Evolutionary conservation across 148 eudicot species (phyloP).

Genomic region (Pharnaceum exiguum): DNA sequence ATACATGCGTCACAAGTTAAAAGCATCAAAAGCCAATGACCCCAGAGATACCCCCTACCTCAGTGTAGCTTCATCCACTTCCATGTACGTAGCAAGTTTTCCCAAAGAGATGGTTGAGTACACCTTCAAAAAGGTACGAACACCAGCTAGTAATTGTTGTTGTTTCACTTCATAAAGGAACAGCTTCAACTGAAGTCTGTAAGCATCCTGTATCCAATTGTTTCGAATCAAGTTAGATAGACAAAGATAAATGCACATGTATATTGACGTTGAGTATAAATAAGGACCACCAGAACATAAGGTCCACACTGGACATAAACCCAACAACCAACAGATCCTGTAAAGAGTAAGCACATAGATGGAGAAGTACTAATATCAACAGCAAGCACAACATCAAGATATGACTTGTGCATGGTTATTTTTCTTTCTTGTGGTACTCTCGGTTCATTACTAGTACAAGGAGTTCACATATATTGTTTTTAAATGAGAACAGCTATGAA

Average conservation of each 20-base stretch:
- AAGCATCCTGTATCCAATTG: slow-evolving; percentile 66
- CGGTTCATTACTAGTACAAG: no score
- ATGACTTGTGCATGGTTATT: no score
- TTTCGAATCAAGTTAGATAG: background rate
- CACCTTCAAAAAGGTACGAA: slow-evolving; percentile 83
- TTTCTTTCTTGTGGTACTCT: no score
- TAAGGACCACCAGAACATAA: background rate
- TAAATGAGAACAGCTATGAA: no score
- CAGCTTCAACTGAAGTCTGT: slow-evolving; percentile 93
- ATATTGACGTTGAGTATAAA: background rate
- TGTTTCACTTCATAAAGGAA: slow-evolving; percentile 97
- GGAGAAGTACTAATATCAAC: no score
- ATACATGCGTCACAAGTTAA: background rate
- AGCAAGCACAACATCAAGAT: no score
- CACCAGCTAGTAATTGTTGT: slow-evolving; percentile 76
- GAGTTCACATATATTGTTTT: no score
- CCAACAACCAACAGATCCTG: no score
- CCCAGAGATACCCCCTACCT: slow-evolving; percentile 38
- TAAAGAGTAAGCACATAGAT: no score
- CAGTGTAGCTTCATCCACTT: slow-evolving; percentile 82
- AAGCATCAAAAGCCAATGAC: background rate
- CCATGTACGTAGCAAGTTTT: slow-evolving; percentile 85
- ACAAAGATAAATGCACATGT: background rate
- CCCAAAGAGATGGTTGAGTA: slow-evolving; percentile 80
- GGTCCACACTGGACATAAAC: no score